Percentiles rank a stretch among this genome's conserved stretches.
Evolutionary conservation across 2,329 filamentous ascomycete genomes (phyloP).

Genomic region (Fusarium tjaetaba): DNA sequence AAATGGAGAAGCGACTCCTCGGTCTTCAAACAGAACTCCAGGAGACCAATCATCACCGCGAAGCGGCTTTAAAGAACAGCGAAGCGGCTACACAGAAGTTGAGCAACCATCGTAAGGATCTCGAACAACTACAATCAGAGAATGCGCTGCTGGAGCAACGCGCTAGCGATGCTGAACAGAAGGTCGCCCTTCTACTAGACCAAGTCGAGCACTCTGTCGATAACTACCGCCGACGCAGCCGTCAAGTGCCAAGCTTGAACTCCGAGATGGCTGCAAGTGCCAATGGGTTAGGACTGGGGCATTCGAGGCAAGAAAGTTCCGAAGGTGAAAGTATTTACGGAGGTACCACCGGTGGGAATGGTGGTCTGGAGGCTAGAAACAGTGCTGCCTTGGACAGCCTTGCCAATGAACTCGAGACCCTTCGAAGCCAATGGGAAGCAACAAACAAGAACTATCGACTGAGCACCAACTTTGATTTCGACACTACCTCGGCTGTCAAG

Average conservation of each 20-base stretch:
- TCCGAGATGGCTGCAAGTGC: slow-evolving; percentile 53
- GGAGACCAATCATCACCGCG: slow-evolving; percentile 73
- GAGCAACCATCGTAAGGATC: slow-evolving; percentile 68
- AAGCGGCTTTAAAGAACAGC: slow-evolving; percentile 67
- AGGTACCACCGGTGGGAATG: slow-evolving; percentile 48
- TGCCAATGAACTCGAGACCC: slow-evolving; percentile 88
- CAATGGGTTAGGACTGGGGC: slow-evolving; percentile 53
- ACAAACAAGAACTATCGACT: slow-evolving; percentile 95
- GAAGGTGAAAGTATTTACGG: slow-evolving; percentile 72
- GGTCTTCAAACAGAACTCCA: slow-evolving; percentile 76
- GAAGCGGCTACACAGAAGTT: slow-evolving; percentile 68
- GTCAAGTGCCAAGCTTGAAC: slow-evolving; percentile 64
- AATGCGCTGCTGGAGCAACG: slow-evolving; percentile 84
- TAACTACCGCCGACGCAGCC: slow-evolving; percentile 85
- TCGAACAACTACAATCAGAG: slow-evolving; percentile 85
- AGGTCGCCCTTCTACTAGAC: slow-evolving; percentile 91
- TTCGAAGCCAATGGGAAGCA: slow-evolving; percentile 92
- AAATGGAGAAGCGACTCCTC: slow-evolving; percentile 77
- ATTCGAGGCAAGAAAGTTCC: slow-evolving; percentile 65
- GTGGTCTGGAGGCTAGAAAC: slow-evolving; percentile 59
- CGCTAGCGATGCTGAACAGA: slow-evolving; percentile 89
- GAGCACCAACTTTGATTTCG: slow-evolving; percentile 90
- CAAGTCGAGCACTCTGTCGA: slow-evolving; percentile 95
- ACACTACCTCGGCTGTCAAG: slow-evolving; percentile 56
- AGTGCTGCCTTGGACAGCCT: slow-evolving; percentile 85